Evolutionary conservation across 148 eudicot species (phyloP), one percentile per base, ranked within the genome.

Genomic region (Fagopyrum homotropicum): DNA sequence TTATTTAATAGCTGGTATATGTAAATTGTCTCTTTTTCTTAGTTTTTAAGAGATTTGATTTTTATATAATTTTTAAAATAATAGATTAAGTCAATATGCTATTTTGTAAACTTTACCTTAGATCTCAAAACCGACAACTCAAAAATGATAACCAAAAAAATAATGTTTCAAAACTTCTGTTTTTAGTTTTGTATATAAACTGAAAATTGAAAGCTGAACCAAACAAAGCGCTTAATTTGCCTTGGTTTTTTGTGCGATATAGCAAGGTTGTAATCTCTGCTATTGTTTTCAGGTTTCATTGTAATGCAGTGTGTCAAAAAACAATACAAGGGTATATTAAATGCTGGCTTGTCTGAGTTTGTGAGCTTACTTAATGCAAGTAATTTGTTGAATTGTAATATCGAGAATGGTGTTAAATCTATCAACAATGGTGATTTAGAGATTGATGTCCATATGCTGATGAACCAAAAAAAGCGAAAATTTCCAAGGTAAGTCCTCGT

Each of bases 241-340:
- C 1, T 40, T 3, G 3, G 8, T 49, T 72, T 47, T 48, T 44
- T 72, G 40, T 50, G n/a, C 19, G n/a, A 22, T 72, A 19, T 16
- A 60, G 26, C 63, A 14, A 40, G 7, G 2, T 35, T 43, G 45
- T 10, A 59, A 17, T 54, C 40, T 26, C 5, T 50, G 14, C 22
- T 5, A 6, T 7, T 55, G 45, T 43, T 76, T 8, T 77, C 82
- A 88, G 91, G 86, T 46, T 86, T 73, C 72, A 72, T 80, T 73
- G 69, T 86, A 72, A 80, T 88, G 88, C 85, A 84, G 44, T 60
- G 77, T 79, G 78, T 79, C 29, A 86, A 81, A 81, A 86, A 77
- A 47, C 73, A 81, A 66, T 69, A 84, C 30, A 78, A 79, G 74
- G 84, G 81, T 61, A 69, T 48, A 55, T 77, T 82, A 61, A 72